These are phyloP conservation scores for Escovopsis weberi DNA, from an alignment of 2,329 filamentous ascomycete genomes.

Conservation along the genomic window DNA sequence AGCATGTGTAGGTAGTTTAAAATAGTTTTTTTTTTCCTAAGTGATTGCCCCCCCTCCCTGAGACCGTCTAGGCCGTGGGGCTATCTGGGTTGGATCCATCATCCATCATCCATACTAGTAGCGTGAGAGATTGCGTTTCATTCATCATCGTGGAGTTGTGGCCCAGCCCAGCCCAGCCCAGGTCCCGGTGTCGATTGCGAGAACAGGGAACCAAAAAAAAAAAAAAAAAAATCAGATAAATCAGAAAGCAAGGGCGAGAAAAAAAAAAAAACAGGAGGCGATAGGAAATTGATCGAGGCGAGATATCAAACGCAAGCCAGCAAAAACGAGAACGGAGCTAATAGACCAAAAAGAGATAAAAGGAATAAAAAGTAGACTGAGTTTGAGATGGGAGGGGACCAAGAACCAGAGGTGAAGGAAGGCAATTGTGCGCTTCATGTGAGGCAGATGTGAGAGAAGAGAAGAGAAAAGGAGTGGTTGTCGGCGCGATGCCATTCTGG, in stretches of 20 bases:
- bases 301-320: no score
- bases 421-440: no score
- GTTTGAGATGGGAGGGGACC: no score
- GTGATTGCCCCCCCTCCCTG: no score
- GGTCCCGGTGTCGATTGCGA: background rate
- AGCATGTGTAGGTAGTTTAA: background rate
- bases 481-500: no score
- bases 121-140: no score
- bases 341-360: background rate
- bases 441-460: no score
- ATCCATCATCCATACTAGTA: background rate
- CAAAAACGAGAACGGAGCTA: background rate
- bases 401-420: no score
- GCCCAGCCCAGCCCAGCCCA: background rate
- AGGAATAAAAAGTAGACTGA: background rate
- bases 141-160: background rate
- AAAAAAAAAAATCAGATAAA: background rate
- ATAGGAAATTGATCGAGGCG: background rate
- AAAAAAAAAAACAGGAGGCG: background rate
- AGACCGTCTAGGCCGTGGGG: background rate
- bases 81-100: background rate
- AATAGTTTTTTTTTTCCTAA: no score
- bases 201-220: background rate
- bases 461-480: no score
- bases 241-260: background rate